A percentile compares a stretch with the other conserved stretches of the same genome.
Conservation (phyloP, 2,329 filamentous ascomycete species). For the Penicillium oxalicum region DNA sequence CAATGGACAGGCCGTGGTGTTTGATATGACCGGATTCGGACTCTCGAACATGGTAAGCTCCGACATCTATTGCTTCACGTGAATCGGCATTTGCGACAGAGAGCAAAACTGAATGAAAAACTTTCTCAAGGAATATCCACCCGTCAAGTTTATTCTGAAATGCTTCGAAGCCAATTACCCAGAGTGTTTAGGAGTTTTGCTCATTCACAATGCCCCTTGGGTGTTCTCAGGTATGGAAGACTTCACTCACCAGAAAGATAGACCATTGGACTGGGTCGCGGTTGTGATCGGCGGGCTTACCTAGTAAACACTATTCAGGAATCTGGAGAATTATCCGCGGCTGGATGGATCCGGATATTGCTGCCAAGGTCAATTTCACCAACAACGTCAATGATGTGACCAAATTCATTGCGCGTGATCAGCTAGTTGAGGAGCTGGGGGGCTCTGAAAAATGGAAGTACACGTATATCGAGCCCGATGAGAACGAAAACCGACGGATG, state of each 20-base stretch:
- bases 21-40: slow-evolving; percentile 91
- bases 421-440: slow-evolving; percentile 73
- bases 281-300: too few relatives aligned
- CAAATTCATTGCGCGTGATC: slow-evolving; percentile 61
- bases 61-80: too few relatives aligned
- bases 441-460: slow-evolving; percentile 80
- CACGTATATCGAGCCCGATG: slow-evolving; percentile 67
- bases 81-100: too few relatives aligned
- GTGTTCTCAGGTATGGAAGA: slow-evolving; percentile 69
- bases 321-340: slow-evolving; percentile 91
- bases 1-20: slow-evolving; percentile 66
- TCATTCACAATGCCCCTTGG: slow-evolving; percentile 93
- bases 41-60: slow-evolving; percentile 78
- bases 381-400: slow-evolving; percentile 70
- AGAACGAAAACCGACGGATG: slow-evolving; percentile 70
- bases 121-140: slow-evolving; percentile 67
- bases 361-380: slow-evolving; percentile 85
- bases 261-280: too few relatives aligned
- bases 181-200: slow-evolving; percentile 75
- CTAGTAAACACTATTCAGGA: slow-evolving; percentile 35
- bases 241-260: too few relatives aligned
- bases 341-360: slow-evolving; percentile 95
- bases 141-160: slow-evolving; percentile 96
- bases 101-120: background rate
- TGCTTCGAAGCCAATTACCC: slow-evolving; percentile 97